Conservation (phyloP, 345 rosid genomes). For the Rhodamnia argentea region DNA sequence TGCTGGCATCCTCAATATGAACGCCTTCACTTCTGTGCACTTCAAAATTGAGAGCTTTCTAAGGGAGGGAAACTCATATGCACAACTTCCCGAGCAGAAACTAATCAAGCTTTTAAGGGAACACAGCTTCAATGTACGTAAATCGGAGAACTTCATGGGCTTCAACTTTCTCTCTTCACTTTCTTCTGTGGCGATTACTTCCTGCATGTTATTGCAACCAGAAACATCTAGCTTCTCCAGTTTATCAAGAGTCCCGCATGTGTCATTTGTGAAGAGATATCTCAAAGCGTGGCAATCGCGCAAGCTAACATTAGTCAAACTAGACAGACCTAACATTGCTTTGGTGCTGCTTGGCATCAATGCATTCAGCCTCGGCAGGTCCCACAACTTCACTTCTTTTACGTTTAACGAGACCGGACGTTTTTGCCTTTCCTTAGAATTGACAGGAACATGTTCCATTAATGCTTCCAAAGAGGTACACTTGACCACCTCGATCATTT, state of each 20-base stretch:
- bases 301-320: background rate
- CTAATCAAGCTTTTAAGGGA: background rate
- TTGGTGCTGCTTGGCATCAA: background rate
- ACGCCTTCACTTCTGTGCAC: background rate
- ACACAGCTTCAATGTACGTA: background rate
- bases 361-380: background rate
- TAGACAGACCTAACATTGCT: background rate
- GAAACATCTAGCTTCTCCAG: background rate
- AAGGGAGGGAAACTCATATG: background rate
- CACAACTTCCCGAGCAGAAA: background rate
- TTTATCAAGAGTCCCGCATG: background rate
- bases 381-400: background rate
- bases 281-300: background rate
- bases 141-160: background rate
- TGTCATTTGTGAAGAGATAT: background rate
- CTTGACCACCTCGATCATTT: fast-evolving
- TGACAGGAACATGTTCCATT: fast-evolving
- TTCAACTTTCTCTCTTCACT: background rate
- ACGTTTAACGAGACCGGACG: fast-evolving
- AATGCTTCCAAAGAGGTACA: background rate
- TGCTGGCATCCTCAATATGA: background rate
- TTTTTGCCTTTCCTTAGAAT: background rate
- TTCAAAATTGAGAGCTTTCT: background rate
- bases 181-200: background rate
- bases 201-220: background rate